Conservation (phyloP, 176 grass and related monocot genomes). For the Aegilops tauschii region DNA sequence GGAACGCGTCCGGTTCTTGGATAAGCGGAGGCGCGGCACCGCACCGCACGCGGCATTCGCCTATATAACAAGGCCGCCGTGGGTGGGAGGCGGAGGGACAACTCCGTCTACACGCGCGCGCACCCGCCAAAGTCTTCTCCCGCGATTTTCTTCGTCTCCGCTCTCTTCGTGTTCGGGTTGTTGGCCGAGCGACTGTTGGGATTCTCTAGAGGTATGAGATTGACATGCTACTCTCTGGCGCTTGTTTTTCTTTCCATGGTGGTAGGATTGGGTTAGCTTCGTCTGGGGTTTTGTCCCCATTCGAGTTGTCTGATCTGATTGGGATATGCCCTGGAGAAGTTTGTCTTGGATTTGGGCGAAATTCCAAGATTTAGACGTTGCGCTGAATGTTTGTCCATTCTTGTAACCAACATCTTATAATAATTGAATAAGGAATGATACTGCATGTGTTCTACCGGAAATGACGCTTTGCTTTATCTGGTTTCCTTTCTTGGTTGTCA, state of each 20-base stretch:
- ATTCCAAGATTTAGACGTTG: neutral
- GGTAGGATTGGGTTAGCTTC: neutral
- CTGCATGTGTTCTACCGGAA: neutral
- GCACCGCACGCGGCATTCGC: conserved; percentile 8
- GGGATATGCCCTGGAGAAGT: neutral
- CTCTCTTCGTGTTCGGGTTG: neutral
- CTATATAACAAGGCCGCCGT: conserved; percentile 16
- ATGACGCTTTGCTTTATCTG: neutral
- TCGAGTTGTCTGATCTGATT: neutral
- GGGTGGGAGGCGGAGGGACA: neutral
- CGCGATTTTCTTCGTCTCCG: neutral
- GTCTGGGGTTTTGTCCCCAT: neutral
- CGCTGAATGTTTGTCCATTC: neutral
- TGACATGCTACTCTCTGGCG: neutral
- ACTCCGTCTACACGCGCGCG: neutral
- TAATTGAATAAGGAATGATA: neutral
- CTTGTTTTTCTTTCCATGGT: neutral
- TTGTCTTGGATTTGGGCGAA: neutral
- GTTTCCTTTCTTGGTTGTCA: neutral
- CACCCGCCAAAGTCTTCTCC: neutral
- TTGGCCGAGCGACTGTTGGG: neutral
- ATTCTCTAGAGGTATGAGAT: conserved; percentile 29
- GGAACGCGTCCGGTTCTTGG: conserved; percentile 8
- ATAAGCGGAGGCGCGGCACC: neutral
- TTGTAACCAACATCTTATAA: neutral